Evolutionary conservation across 495 filamentous ascomycete genomes (phyloP).

Genomic region (Aspergillus sclerotioniger): DNA sequence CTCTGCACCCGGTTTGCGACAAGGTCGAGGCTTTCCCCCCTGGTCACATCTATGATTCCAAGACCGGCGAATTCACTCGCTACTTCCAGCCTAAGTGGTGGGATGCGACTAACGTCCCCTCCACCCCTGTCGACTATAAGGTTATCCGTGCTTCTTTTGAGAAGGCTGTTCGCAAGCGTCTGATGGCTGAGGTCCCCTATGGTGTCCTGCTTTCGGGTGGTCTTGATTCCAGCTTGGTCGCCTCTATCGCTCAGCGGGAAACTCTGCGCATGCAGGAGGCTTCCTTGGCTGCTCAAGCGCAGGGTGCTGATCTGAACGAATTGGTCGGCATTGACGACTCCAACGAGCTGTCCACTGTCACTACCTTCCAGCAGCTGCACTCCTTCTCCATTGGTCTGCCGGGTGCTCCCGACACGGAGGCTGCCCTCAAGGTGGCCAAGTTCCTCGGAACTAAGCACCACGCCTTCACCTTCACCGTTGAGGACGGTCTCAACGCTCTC

Average conservation of each 20-base stretch:
- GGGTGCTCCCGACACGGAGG: slow-evolving; percentile 83
- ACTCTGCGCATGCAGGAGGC: slow-evolving; percentile 70
- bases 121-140: slow-evolving; percentile 78
- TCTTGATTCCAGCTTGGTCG: slow-evolving; percentile 92
- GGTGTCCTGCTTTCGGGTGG: slow-evolving; percentile 94
- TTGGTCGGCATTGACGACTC: slow-evolving; percentile 93
- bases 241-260: slow-evolving; percentile 92
- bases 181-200: slow-evolving; percentile 99
- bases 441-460: slow-evolving; percentile 98
- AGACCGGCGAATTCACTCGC: slow-evolving; percentile 71
- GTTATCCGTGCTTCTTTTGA: slow-evolving; percentile 76
- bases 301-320: slow-evolving; percentile 41
- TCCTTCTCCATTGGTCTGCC: slow-evolving; percentile 97
- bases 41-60: slow-evolving; percentile 92
- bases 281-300: slow-evolving; percentile 21
- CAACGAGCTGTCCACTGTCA: slow-evolving; percentile 85
- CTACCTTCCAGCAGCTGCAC: slow-evolving; percentile 89
- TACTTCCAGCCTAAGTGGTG: slow-evolving; percentile 95
- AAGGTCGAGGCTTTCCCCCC: slow-evolving; percentile 92
- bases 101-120: slow-evolving; percentile 74
- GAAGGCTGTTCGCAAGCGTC: slow-evolving; percentile 86
- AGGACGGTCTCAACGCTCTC: slow-evolving; percentile 93
- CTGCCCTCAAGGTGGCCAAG: slow-evolving; percentile 84
- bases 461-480: slow-evolving; percentile 94
- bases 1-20: slow-evolving; percentile 89